Percentiles rank a stretch among this genome's conserved stretches.
Conservation (phyloP, 108 stramenopile species). For the Parietichytrium sp. region DNA sequence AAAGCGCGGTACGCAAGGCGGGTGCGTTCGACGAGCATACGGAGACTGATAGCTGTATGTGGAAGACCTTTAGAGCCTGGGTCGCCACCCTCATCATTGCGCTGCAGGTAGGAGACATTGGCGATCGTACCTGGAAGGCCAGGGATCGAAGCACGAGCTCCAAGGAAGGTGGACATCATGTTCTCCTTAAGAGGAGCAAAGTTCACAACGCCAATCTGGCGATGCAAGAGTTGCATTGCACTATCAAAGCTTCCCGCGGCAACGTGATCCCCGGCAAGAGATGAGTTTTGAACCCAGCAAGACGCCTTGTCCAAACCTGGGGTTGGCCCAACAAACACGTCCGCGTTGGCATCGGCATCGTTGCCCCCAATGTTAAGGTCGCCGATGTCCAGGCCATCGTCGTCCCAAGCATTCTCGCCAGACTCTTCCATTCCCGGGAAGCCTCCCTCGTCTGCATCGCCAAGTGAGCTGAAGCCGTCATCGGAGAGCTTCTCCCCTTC, state of each 20-base stretch:
- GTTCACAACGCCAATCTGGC: constrained; percentile 93
- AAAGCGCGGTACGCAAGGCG: constrained; percentile 84
- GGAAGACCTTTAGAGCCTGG: constrained; percentile 80
- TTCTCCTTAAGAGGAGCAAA: constrained; percentile 74
- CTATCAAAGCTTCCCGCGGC: constrained; percentile 89
- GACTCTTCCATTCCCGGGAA: too few species aligned
- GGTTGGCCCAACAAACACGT: constrained; percentile 75
- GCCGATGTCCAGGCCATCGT: constrained; percentile 44
- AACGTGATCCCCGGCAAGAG: constrained; percentile 86
- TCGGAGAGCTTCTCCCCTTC: too few species aligned
- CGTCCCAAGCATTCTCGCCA: constrained; percentile 35
- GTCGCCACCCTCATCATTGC: constrained; percentile 74
- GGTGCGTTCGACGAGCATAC: constrained; percentile 72
- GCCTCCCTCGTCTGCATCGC: background rate
- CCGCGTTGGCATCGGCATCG: constrained; percentile 46
- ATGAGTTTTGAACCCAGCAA: constrained; percentile 85
- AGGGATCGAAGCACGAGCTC: constrained; percentile 79
- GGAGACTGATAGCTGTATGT: constrained; percentile 64
- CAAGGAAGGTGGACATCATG: constrained; percentile 75
- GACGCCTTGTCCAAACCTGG: constrained; percentile 74
- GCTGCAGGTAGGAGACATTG: constrained; percentile 72
- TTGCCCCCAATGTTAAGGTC: background rate
- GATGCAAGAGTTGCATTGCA: constrained; percentile 91
- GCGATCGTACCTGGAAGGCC: constrained; percentile 54
- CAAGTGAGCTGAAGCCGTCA: background rate